Base-by-base conservation (phyloP, 2,329 filamentous ascomycete species). In the Chaetomiaceae sp. region DNA sequence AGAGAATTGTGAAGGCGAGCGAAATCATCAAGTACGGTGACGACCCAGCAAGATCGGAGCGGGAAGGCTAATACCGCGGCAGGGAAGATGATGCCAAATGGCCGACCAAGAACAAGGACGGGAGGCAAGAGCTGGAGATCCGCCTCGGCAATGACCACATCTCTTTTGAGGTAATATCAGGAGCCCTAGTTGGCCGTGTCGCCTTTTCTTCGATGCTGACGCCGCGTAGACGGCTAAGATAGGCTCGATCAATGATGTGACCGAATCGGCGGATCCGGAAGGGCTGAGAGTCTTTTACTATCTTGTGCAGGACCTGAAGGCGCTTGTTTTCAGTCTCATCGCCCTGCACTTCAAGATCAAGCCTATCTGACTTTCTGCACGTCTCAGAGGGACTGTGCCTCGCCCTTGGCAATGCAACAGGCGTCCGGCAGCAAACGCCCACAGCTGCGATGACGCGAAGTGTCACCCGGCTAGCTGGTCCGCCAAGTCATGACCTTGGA, bases 71-170 rank as follows among this genome's bases (percentile, higher is more conserved):
- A 72, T 54, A 38, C 9, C 5, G 16, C 3, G 33, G 57, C 62
- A 95, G 90, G 76, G 94, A 99, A 84, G 94, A 99, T 67, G 94
- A 99, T 70, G 88, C 85, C 23, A 96, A 96, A 70, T 99, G 94
- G 94, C 94, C 94, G 0, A 90, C 95, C 71, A 99, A 97, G 81
- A 99, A 99, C 75, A 97, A 97, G 74, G 94, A 99, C 65, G 94
- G 94, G 32, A 84, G 92, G 59, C 94, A 99, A 69, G 94, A 99
- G 73, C 78, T 99, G 43, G 94, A 99, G 71, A 96, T 99, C 54
- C 82, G 91, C 44, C 70, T 99, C 51, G 94, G 92, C 37, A 94
- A 87, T 65, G 94, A 99, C 59, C 92, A 97, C 70, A 97, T 99
- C 62, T 95, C 90, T 1, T 99, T 99, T 62, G 94, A 99, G 85